Percentiles rank a stretch among this genome's conserved stretches.
phyloP scores from a whole-genome alignment of 2,329 filamentous ascomycete genomes.

The Aureobasidium sp. region DNA sequence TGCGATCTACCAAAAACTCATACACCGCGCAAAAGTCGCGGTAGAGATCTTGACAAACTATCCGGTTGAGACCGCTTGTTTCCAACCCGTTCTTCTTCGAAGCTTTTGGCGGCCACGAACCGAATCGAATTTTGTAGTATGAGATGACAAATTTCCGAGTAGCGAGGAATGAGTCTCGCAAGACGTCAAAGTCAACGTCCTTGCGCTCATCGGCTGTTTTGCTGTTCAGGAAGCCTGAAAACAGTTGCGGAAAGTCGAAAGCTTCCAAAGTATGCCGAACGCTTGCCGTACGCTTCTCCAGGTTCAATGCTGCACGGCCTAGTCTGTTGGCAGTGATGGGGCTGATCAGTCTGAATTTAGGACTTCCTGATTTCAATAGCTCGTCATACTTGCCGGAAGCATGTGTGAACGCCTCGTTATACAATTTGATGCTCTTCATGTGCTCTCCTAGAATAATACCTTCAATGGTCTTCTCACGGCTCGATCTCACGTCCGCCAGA shows the following conservation, averaged over 20 bases:
- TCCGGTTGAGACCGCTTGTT: constrained; percentile 76
- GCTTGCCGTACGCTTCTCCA: constrained; percentile 63
- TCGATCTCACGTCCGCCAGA: constrained; percentile 72
- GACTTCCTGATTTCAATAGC: constrained; percentile 60
- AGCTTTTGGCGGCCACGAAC: constrained; percentile 82
- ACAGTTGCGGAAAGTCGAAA: constrained; percentile 87
- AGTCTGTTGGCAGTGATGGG: constrained; percentile 68
- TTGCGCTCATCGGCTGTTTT: constrained; percentile 71
- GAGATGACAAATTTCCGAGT: constrained; percentile 67
- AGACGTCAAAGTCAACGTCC: constrained; percentile 73
- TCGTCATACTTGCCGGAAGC: constrained; percentile 77
- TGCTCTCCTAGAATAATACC: constrained; percentile 81
- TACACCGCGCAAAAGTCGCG: constrained; percentile 80
- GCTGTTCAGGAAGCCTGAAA: constrained; percentile 79
- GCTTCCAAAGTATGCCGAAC: constrained; percentile 69
- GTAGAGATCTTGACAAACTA: constrained; percentile 76
- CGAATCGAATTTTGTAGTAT: constrained; percentile 62
- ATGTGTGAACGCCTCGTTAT: constrained; percentile 87
- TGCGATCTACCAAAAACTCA: constrained; percentile 78
- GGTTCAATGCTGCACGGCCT: constrained; percentile 72
- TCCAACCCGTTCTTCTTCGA: constrained; percentile 88
- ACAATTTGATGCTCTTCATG: constrained; percentile 74
- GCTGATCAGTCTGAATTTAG: constrained; percentile 65
- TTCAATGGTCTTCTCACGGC: constrained; percentile 83
- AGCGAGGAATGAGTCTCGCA: constrained; percentile 66